Base-by-base conservation (phyloP, 306 rosid species). In the Prunus armeniaca region DNA sequence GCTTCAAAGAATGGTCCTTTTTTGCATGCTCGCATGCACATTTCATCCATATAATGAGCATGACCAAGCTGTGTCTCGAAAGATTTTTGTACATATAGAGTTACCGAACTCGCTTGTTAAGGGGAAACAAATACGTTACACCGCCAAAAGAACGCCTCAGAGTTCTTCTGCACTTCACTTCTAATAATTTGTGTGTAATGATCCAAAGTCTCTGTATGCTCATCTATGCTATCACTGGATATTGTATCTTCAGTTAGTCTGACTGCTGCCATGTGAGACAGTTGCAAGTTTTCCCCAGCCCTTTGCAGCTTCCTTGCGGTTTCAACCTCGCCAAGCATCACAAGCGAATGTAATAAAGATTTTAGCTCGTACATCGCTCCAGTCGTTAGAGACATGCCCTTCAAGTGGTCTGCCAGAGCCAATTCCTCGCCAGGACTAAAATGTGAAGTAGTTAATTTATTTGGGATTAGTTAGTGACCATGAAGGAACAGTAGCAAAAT, bases 401-500 rank as follows among this genome's bases (percentile, higher is more conserved):
- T 88, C 91, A 95, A 76, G 82, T 92, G 98, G 79, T 95, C 99
- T 73, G 87, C 93, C 22, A 95, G 80, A 75, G 96, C 99, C 69
- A 89, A 19, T 89, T 95, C 99, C 82, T 95, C 99, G 15, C 82
- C 99, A 72, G 98, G 87, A 79, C 97, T 95, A 75, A 85, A 88
- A 79, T 55, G 77, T 74, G 52, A 65, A 85, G 74, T 19, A 49
- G 71, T 76, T 19, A 78, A 25, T 61, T 77, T 27, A 67, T 64
- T 28, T 62, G 64, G 74, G 65, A 58, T 60, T 49, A 32, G 50
- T 72, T 63, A 38, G 14, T 56, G 78, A 77, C 11, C 20, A 28
- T 12, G 27, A 28, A 28, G 17, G 27, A 22, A 41, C 17, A 10
- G 34, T 66, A 54, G 54, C 61, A 61, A 14, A 24, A 24, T 22